Evolutionary conservation across 1,284 basidiomycete species (phyloP), one percentile per base, ranked within the genome.

Genomic region (Sanghuangporus sanghuang): DNA sequence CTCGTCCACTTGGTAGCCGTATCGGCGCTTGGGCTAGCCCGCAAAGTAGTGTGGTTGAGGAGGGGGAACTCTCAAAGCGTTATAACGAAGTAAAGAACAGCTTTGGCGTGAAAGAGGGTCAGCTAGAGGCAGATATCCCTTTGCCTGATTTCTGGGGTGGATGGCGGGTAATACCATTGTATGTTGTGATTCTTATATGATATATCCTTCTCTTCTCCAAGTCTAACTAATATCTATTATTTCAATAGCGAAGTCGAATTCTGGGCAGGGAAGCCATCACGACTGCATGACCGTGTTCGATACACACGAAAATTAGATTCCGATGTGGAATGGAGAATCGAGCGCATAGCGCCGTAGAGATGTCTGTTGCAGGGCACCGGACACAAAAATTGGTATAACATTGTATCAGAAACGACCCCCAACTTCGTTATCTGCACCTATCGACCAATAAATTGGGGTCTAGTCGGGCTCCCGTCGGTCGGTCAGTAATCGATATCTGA

Each of bases 71-170:
- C 7, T 80, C 84, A 58, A 75, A 79, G 18, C 81, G 85, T 38
- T 77, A 96, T 14, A 76, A 85, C 62, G 78, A 82, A 68, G 73
- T 89, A 9, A 81, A 87, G 71, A 76, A 82, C 55, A 79, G 79
- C 46, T 95, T 94, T 70, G 80, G 78, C 14, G 78, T 83, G 8
- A 72, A 77, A 5, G 78, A 79, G 50, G 74, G 69, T 11, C 76
- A 80, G 56, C 73, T 70, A 38, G 75, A 77, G 6, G 77, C 67
- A 1, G 77, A 86, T 58, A 80, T 98, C 8, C 90, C 93, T 0
- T 79, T 90, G 54, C 97, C 96, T 1, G 89, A 92, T 6, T 93
- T 93, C 75, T 99, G 97, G 97, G 96, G 96, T 64, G 96, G 96
- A 2, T 98, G 93, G 88, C 83, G 96, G 69, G 83, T 99, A 46